A percentile compares a stretch with the other conserved stretches of the same genome.
phyloP scores from a whole-genome alignment of 345 rosid genomes.

The Pistacia vera region DNA sequence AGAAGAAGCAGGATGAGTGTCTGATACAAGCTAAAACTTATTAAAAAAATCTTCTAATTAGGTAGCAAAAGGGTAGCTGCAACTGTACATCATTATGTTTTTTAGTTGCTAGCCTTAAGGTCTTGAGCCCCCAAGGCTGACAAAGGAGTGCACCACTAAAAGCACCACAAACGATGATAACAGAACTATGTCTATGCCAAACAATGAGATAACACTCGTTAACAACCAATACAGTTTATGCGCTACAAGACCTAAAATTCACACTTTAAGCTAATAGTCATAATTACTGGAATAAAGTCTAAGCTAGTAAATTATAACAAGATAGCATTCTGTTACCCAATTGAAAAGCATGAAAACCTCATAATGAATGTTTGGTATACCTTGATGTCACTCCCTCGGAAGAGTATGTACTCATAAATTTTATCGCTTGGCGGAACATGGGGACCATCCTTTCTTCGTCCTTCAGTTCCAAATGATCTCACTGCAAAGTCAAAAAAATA shows the following conservation, averaged over 20 bases:
- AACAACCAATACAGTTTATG: background rate
- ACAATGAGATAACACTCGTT: background rate
- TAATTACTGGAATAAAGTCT: background rate
- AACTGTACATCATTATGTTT: background rate
- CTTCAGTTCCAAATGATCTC: constrained; percentile 80
- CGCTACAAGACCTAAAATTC: background rate
- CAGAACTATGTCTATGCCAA: background rate
- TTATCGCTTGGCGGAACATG: constrained; percentile 72
- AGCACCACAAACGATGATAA: background rate
- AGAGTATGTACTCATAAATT: constrained; percentile 74
- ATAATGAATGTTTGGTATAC: constrained; percentile 25
- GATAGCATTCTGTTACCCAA: background rate
- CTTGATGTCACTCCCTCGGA: constrained; percentile 83
- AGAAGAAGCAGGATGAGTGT: background rate
- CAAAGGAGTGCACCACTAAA: background rate
- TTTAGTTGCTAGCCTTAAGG: background rate
- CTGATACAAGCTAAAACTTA: background rate
- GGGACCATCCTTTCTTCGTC: constrained; percentile 75
- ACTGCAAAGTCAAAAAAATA: constrained; percentile 40
- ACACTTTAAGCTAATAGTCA: background rate
- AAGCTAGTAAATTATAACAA: background rate
- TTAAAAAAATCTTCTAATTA: background rate
- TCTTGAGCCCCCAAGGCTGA: background rate
- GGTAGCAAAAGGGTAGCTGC: background rate
- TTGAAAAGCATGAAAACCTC: background rate